Percentiles rank a stretch among this genome's conserved stretches.
phyloP scores from a whole-genome alignment of 1,284 basidiomycete species.

The Cutaneotrichosporon cyanovorans region DNA sequence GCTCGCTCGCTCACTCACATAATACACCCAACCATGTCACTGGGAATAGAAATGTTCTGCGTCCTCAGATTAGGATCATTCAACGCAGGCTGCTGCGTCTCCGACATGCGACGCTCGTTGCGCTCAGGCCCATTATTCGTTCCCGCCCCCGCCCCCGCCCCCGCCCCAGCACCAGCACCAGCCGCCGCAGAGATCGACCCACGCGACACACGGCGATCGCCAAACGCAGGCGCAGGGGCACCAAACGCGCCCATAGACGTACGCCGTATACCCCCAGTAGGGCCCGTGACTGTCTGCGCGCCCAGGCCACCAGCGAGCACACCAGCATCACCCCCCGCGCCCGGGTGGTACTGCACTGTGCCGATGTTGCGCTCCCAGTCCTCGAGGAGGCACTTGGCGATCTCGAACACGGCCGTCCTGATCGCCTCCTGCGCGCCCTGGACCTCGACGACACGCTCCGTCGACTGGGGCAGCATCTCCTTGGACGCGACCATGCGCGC shows the following conservation, averaged over 20 bases:
- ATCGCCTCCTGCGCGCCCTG: conserved; percentile 88
- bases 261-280: conserved; percentile 46
- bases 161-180: conserved; percentile 30
- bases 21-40: conserved; percentile 98
- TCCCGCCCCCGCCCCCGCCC: no score
- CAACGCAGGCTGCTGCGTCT: conserved; percentile 52
- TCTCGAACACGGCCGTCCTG: conserved; percentile 84
- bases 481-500: conserved; percentile 97
- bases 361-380: conserved; percentile 92
- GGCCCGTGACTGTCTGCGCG: conserved; percentile 45
- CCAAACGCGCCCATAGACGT: conserved; percentile 34
- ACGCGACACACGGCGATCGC: conserved; percentile 18
- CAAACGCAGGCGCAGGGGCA: conserved; percentile 15
- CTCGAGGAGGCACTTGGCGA: conserved; percentile 88
- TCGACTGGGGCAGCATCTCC: conserved; percentile 97
- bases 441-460: conserved; percentile 94
- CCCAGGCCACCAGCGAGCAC: conserved; percentile 50
- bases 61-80: conserved; percentile 72
- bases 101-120: conserved; percentile 37
- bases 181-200: conserved; percentile 19
- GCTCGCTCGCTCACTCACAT: conserved; percentile 54
- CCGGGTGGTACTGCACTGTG: conserved; percentile 92
- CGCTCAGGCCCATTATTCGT: no score
- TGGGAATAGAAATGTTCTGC: conserved; percentile 97
- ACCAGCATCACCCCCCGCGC: conserved; percentile 64